phyloP scores from a whole-genome alignment of 257 asterid genomes.

The Verbena officinalis region DNA sequence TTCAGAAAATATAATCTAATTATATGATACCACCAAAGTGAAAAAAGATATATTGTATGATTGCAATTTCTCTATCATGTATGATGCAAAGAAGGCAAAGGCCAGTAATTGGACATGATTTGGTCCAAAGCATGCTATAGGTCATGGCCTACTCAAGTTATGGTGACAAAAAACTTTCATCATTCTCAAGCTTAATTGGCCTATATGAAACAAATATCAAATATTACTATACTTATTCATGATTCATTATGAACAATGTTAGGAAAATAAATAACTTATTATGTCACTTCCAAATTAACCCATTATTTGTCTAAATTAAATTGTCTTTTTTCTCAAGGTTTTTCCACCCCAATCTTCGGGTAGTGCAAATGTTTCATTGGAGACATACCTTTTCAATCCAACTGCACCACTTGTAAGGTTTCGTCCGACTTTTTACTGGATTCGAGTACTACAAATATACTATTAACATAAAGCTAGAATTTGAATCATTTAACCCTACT shows the following conservation, averaged over 20 bases:
- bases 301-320: too few relatives aligned
- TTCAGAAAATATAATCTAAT: conserved; percentile 24
- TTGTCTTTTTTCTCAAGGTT: too few relatives aligned
- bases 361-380: too few relatives aligned
- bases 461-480: too few relatives aligned
- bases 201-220: conserved; percentile 12
- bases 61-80: conserved; percentile 43
- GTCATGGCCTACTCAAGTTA: conserved; percentile 51
- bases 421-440: too few relatives aligned
- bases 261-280: too few relatives aligned
- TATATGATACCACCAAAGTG: conserved; percentile 34
- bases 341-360: too few relatives aligned
- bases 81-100: conserved; percentile 50
- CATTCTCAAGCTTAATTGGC: conserved; percentile 32
- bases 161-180: conserved; percentile 33
- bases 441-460: too few relatives aligned
- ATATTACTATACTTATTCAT: background rate
- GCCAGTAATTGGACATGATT: conserved; percentile 50
- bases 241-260: background rate
- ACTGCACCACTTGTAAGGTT: too few relatives aligned
- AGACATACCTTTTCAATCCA: too few relatives aligned
- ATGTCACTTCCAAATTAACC: too few relatives aligned
- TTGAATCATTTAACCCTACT: too few relatives aligned
- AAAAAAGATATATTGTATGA: conserved; percentile 34
- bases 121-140: conserved; percentile 64